Evolutionary conservation across 2,329 filamentous ascomycete species (phyloP).

Genomic region (Fusarium keratoplasticum): DNA sequence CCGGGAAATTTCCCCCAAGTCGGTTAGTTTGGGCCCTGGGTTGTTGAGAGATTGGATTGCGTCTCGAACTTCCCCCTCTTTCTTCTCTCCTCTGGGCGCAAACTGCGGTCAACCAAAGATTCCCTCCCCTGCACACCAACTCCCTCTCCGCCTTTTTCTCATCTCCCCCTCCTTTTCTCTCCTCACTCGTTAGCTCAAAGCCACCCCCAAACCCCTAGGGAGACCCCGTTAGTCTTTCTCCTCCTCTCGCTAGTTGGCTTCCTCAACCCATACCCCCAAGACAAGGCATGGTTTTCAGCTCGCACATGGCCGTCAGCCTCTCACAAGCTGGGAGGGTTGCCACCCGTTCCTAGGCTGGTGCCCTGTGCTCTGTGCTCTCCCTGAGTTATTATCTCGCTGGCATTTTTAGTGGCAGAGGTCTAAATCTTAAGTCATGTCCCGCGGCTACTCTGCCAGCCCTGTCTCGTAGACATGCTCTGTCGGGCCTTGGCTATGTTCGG

Average conservation of each 20-base stretch:
- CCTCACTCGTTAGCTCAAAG: slow-evolving; percentile 14
- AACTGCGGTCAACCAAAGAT: not conserved
- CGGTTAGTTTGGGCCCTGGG: not conserved
- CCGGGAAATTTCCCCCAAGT: slow-evolving; percentile 20
- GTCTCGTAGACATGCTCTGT: slow-evolving; percentile 5
- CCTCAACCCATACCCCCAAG: slow-evolving; percentile 5
- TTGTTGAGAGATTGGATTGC: not conserved
- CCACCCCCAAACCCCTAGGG: not conserved
- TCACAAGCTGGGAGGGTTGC: not conserved
- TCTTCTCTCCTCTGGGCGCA: slow-evolving; percentile 5
- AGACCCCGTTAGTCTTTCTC: not conserved
- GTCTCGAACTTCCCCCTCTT: slow-evolving; percentile 9
- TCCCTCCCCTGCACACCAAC: slow-evolving; percentile 8
- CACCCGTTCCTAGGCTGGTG: not conserved
- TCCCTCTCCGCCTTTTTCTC: not conserved
- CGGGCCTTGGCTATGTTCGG: slow-evolving; percentile 33
- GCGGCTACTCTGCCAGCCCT: slow-evolving; percentile 5
- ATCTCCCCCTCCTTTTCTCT: slow-evolving; percentile 23
- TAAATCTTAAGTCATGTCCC: slow-evolving; percentile 4
- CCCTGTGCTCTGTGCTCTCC: not conserved
- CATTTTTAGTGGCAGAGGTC: not conserved
- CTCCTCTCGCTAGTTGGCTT: slow-evolving; percentile 3
- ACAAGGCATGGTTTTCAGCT: slow-evolving; percentile 24
- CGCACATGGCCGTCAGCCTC: slow-evolving; percentile 10
- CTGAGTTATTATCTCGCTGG: not conserved